Evolutionary conservation across 352 stramenopile species (phyloP).

Genomic region (Aphanomyces euteiches): DNA sequence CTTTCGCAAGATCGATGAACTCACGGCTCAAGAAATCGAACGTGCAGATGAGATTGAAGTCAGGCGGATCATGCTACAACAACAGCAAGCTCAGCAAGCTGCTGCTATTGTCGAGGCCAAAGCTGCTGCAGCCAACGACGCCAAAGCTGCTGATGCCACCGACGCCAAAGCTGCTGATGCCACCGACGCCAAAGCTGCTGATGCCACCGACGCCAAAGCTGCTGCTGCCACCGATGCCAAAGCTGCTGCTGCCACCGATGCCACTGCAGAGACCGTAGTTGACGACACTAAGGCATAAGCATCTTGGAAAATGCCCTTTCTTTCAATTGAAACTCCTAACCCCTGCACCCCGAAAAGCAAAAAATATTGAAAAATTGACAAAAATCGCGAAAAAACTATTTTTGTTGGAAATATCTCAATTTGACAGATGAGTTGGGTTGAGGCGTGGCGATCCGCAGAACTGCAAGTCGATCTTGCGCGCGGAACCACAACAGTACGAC

Average conservation of each 20-base stretch:
- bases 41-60: conserved; percentile 67
- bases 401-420: not conserved
- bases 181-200: not conserved
- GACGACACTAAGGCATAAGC: not conserved
- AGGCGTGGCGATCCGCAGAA: not conserved
- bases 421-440: conserved; percentile 2
- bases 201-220: not conserved
- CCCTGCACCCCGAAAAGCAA: too few relatives aligned
- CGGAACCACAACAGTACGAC: not conserved
- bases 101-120: not conserved
- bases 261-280: not conserved
- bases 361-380: not conserved
- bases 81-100: not conserved
- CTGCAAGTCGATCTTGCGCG: not conserved
- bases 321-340: too few relatives aligned
- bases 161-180: not conserved
- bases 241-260: not conserved
- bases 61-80: conserved; percentile 11
- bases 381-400: not conserved
- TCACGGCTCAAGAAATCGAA: conserved; percentile 73
- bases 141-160: not conserved
- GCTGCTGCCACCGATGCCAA: not conserved
- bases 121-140: not conserved
- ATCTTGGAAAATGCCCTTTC: too few relatives aligned
- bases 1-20: conserved; percentile 71